Evolutionary conservation across 2,329 filamentous ascomycete genomes (phyloP).

Genomic region (Aschersonia sp.): DNA sequence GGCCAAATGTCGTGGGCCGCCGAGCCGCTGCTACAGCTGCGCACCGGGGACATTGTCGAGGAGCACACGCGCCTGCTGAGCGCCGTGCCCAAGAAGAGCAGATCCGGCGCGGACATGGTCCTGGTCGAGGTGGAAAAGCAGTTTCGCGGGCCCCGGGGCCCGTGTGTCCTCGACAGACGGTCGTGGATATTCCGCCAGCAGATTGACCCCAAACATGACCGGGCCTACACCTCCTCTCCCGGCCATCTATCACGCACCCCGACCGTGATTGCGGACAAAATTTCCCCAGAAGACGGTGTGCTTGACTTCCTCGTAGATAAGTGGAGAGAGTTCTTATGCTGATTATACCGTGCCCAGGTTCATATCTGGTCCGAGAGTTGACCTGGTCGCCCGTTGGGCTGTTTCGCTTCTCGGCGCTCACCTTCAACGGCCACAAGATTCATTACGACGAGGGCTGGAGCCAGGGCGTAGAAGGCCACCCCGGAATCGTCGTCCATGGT

Average conservation of each 20-base stretch:
- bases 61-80: slow-evolving; percentile 41
- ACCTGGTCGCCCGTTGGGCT: slow-evolving; percentile 36
- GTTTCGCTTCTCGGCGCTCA: slow-evolving; percentile 73
- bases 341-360: too few species aligned
- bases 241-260: slow-evolving; percentile 7
- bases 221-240: slow-evolving; percentile 8
- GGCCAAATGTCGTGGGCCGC: slow-evolving; percentile 40
- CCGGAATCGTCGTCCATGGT: slow-evolving; percentile 62
- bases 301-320: neutral
- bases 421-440: slow-evolving; percentile 75
- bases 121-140: slow-evolving; percentile 50
- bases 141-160: slow-evolving; percentile 33
- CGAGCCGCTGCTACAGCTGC: slow-evolving; percentile 17
- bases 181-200: slow-evolving; percentile 31
- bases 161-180: slow-evolving; percentile 37
- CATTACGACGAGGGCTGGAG: slow-evolving; percentile 63
- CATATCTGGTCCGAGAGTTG: slow-evolving; percentile 9
- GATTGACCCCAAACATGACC: slow-evolving; percentile 9
- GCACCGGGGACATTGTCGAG: slow-evolving; percentile 37
- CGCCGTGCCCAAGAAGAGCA: slow-evolving; percentile 38
- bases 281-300: neutral
- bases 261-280: slow-evolving; percentile 12
- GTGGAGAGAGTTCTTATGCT: too few species aligned
- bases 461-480: slow-evolving; percentile 51
- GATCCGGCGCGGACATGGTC: slow-evolving; percentile 44